Evolutionary conservation across 1,284 basidiomycete genomes (phyloP).

Genomic region (Exobasidium rhododendri): DNA sequence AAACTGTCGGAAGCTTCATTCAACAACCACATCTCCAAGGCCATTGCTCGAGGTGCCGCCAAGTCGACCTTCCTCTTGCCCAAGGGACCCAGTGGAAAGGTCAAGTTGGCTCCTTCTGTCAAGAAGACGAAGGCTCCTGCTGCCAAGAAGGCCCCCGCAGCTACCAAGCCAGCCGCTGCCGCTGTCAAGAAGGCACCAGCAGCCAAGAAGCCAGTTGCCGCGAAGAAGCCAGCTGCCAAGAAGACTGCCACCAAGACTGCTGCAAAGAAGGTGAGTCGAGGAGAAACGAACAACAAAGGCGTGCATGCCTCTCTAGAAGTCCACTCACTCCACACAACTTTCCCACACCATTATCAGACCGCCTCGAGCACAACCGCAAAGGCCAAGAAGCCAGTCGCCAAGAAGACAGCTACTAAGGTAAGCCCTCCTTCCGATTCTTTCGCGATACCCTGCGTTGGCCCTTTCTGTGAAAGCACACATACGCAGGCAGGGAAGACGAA

Average conservation of each 20-base stretch:
- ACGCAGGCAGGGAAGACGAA: too few species aligned
- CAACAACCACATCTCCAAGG: conserved; percentile 73
- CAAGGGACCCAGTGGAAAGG: conserved; percentile 74
- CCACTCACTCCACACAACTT: neutral
- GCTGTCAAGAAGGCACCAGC: conserved; percentile 40
- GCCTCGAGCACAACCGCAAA: conserved; percentile 38
- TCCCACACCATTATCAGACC: conserved; percentile 27
- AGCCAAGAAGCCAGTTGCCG: conserved; percentile 33
- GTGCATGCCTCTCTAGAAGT: neutral
- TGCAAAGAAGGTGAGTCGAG: conserved; percentile 35
- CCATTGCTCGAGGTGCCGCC: conserved; percentile 74
- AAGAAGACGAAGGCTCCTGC: conserved; percentile 61
- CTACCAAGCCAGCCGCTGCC: conserved; percentile 36
- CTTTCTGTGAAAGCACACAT: too few species aligned
- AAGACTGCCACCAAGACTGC: conserved; percentile 23
- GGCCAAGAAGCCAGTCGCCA: conserved; percentile 47
- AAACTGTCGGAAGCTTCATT: conserved; percentile 62
- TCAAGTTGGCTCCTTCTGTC: conserved; percentile 68
- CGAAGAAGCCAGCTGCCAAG: conserved; percentile 32
- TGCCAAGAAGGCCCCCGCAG: conserved; percentile 63
- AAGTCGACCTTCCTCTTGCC: conserved; percentile 77
- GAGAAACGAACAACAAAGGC: neutral
- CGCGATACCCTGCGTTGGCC: too few species aligned
- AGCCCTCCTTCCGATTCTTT: too few species aligned
- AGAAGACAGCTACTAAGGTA: conserved; percentile 37